Evolutionary conservation across 164 flowering plant genomes (phyloP).

Genomic region (Akebia trifoliata): DNA sequence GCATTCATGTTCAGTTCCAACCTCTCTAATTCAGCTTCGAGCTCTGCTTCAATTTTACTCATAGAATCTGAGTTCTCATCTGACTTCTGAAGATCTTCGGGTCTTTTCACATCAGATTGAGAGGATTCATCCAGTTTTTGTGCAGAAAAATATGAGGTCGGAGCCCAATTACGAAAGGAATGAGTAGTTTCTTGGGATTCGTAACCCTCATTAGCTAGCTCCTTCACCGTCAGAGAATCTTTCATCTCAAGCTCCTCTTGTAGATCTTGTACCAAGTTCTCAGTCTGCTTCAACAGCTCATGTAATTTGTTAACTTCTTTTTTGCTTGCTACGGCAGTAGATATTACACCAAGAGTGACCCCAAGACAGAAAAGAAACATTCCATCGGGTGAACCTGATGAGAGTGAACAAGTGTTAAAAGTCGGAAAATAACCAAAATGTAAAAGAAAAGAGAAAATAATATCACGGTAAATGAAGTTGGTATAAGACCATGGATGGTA

Average conservation of each 20-base stretch:
- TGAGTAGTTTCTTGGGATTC: conserved; percentile 29
- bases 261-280: conserved; percentile 76
- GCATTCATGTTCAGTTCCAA: conserved; percentile 60
- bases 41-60: conserved; percentile 87
- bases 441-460: not conserved
- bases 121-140: conserved; percentile 18
- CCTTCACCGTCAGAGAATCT: conserved; percentile 70
- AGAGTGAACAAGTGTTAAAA: not conserved
- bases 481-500: not conserved
- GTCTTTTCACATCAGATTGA: conserved; percentile 17
- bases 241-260: conserved; percentile 94
- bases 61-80: conserved; percentile 36
- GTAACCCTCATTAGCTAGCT: conserved; percentile 45
- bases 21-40: conserved; percentile 89
- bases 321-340: conserved; percentile 35
- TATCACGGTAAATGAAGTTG: not conserved
- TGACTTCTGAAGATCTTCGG: conserved; percentile 14
- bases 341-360: conserved; percentile 53
- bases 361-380: conserved; percentile 49
- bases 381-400: conserved; percentile 38
- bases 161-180: conserved; percentile 14
- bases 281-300: conserved; percentile 51
- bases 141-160: conserved; percentile 18
- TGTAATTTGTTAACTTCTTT: conserved; percentile 58
- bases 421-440: not conserved